Conservation (phyloP, 2,329 filamentous ascomycete genomes). For the Epichloe sp. region DNA sequence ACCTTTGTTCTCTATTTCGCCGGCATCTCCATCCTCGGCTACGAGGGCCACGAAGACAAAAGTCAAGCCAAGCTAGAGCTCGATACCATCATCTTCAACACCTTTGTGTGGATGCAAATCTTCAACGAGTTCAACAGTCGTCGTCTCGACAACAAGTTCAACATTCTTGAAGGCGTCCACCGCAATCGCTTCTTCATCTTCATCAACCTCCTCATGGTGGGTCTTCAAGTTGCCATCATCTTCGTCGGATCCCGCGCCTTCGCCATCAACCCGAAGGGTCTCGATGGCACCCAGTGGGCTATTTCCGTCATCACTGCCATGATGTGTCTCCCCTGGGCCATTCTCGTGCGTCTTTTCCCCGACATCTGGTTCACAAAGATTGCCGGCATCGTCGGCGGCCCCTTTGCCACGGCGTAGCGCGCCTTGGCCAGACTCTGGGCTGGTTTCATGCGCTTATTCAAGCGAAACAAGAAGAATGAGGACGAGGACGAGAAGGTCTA, state of each 20-base stretch:
- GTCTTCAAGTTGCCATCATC: constrained; percentile 78
- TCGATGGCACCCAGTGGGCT: constrained; percentile 53
- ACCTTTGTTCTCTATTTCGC: constrained; percentile 69
- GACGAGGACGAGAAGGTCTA: neutral
- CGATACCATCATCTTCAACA: constrained; percentile 73
- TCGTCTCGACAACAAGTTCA: constrained; percentile 86
- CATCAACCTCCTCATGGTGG: constrained; percentile 80
- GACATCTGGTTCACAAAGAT: constrained; percentile 36
- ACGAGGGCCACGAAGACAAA: constrained; percentile 43
- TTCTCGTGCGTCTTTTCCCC: constrained; percentile 70
- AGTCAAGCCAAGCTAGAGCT: constrained; percentile 13
- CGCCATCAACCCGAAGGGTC: constrained; percentile 35
- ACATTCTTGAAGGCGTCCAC: constrained; percentile 80
- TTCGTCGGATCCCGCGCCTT: constrained; percentile 65
- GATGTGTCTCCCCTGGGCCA: constrained; percentile 69
- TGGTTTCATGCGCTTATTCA: neutral
- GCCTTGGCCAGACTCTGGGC: neutral
- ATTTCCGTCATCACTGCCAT: constrained; percentile 74
- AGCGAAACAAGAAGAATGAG: neutral
- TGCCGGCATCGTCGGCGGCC: constrained; percentile 2
- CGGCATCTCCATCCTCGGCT: constrained; percentile 45
- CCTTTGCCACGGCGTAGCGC: constrained; percentile 2
- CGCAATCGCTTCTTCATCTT: constrained; percentile 80
- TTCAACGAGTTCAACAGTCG: constrained; percentile 94
- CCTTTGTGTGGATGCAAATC: constrained; percentile 99